These are phyloP conservation scores for Phytophthora macrochlamydospora DNA, from an alignment of 352 stramenopile species.

Conservation along the genomic window DNA sequence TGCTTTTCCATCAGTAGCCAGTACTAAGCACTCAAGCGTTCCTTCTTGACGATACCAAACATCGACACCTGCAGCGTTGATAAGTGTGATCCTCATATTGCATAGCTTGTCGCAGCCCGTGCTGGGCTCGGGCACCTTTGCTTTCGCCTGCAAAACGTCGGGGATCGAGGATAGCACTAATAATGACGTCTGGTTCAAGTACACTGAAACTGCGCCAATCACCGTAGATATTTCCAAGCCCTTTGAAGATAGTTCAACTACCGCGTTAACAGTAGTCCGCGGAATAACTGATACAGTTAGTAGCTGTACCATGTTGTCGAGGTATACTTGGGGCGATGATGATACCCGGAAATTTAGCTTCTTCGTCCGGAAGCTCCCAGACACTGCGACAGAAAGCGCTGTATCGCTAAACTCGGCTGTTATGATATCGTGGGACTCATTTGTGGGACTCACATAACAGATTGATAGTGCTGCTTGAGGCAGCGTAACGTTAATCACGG, in stretches of 20 bases:
- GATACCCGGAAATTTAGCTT: conserved; percentile 41
- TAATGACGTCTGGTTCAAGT: conserved; percentile 75
- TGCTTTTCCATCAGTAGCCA: conserved; percentile 33
- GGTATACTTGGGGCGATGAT: conserved; percentile 55
- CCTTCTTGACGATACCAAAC: conserved; percentile 74
- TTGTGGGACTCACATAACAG: conserved; percentile 42
- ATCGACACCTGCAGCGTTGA: conserved; percentile 47
- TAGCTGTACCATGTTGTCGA: conserved; percentile 79
- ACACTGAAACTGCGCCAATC: conserved; percentile 56
- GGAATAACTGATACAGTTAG: conserved; percentile 72
- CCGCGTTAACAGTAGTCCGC: conserved; percentile 48
- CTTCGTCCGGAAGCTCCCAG: conserved; percentile 22
- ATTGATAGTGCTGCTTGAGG: conserved; percentile 45
- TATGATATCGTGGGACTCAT: conserved; percentile 64
- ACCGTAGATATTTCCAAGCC: conserved; percentile 54
- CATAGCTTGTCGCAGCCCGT: conserved; percentile 35
- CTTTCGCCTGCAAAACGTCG: conserved; percentile 36
- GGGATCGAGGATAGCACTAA: conserved; percentile 64
- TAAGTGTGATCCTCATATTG: conserved; percentile 63
- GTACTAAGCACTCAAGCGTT: conserved; percentile 54
- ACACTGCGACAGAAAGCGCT: conserved; percentile 32
- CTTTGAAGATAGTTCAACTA: conserved; percentile 35
- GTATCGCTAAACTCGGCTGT: conserved; percentile 57
- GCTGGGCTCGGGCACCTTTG: not conserved
- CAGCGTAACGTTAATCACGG: conserved; percentile 38